These are phyloP conservation scores for Chenopodium formosanum DNA, from an alignment of 148 eudicot genomes.

Conservation along the genomic window DNA sequence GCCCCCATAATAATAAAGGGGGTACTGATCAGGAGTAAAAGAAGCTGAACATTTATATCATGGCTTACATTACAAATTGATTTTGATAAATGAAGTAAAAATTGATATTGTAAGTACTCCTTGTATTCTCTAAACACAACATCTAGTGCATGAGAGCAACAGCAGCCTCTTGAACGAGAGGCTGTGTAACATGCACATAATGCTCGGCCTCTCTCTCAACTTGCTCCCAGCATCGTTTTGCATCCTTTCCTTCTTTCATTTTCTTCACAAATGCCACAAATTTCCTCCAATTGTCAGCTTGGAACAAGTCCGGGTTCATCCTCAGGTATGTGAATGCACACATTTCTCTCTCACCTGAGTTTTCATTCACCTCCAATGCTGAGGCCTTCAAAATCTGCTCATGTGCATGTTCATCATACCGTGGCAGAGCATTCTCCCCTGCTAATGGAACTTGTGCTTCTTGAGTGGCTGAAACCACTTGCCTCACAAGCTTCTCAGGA, in stretches of 20 bases:
- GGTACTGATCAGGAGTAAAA: not conserved
- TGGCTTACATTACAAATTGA: not conserved
- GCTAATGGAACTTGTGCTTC: slow-evolving; percentile 72
- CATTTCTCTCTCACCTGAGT: slow-evolving; percentile 53
- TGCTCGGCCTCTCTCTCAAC: slow-evolving; percentile 91
- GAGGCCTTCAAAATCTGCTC: slow-evolving; percentile 73
- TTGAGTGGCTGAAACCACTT: slow-evolving; percentile 68
- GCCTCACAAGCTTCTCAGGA: slow-evolving; percentile 85
- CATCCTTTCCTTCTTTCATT: slow-evolving; percentile 82
- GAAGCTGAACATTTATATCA: not conserved
- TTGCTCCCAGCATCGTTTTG: slow-evolving; percentile 60
- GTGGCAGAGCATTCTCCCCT: slow-evolving; percentile 85
- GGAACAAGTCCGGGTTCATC: slow-evolving; percentile 81
- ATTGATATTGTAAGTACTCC: not conserved
- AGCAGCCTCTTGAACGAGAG: slow-evolving; percentile 86
- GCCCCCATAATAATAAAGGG: not conserved
- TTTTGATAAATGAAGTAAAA: not conserved
- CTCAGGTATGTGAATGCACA: slow-evolving; percentile 91
- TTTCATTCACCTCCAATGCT: slow-evolving; percentile 40
- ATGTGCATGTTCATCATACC: slow-evolving; percentile 78
- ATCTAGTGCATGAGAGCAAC: slow-evolving; percentile 71
- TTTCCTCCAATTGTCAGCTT: slow-evolving; percentile 81
- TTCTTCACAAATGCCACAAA: slow-evolving; percentile 89
- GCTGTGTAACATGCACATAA: slow-evolving; percentile 71
- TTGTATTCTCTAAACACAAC: too few relatives aligned